Base-by-base conservation (phyloP, 139 green algal species). In the Chlorella sorokiniana region DNA sequence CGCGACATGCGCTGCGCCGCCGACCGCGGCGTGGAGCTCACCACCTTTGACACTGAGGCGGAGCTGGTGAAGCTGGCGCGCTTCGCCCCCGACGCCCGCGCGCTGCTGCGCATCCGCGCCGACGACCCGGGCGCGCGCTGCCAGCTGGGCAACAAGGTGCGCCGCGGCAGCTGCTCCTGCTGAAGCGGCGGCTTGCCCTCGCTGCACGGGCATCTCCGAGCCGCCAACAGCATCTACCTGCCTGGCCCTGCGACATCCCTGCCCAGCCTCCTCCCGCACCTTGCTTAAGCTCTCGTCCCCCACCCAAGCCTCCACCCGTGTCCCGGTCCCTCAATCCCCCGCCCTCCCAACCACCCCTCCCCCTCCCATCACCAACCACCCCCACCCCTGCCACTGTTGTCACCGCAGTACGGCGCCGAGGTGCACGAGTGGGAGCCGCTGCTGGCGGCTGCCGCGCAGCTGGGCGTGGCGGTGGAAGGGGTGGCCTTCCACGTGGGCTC, bases 401-500 rank as follows among this genome's bases (percentile, higher is more conserved):
- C 48, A 11, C 48, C 16, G 48, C 48, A 56, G 56, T 97, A 96
- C 81, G 95, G 95, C 61, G 93, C 93, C 3, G 91, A 98, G 82
- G 41, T 88, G 18, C 70, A 84, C 37, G 94, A 88, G 69, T 86
- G 79, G 84, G 51, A 81, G 65, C 56, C 68, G 31, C 83, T 90
- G 68, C 51, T 89, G 70, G 31, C 27, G n/a, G 59, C 68, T 18
- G 86, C 87, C 20, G 56, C 52, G 31, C 44, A n/a, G n/a, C 72
- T 87, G 65, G 82, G 80, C n/a, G 80, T 98, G 35, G 62, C 89
- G 5, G 91, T 99, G 7, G 92, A 92, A 25, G 96, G 96, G 48
- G 92, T 99, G 1, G 92, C 89, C 33, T 99, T 99, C 93, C 96
- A 98, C 85, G 96, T 99, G 1, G 96, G 96, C 70, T 94, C 83